Conservation (phyloP, 345 rosid genomes). For the Rhodomyrtus tomentosa region DNA sequence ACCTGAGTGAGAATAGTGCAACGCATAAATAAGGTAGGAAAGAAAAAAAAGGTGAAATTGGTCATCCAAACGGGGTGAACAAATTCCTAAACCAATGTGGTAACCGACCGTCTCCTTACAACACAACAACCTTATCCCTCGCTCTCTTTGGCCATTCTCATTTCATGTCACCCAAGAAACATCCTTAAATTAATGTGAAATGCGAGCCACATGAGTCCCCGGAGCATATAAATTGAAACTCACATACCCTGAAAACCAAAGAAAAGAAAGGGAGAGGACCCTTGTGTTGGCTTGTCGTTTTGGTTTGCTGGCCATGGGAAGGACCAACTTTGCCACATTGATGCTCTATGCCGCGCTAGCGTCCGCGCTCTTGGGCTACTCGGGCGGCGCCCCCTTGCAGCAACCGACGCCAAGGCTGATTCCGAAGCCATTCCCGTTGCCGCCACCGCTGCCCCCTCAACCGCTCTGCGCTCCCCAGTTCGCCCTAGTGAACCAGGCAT, state of each 20-base stretch:
- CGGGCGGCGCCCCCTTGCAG: neutral
- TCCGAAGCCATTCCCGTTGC: neutral
- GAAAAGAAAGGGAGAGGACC: no score
- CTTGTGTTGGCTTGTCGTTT: neutral
- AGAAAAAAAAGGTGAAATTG: neutral
- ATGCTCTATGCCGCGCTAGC: neutral
- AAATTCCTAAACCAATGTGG: accelerated
- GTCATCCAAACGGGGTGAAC: neutral
- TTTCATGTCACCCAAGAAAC: neutral
- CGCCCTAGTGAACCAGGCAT: slow-evolving; percentile 56
- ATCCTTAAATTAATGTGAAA: neutral
- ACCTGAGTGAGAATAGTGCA: neutral
- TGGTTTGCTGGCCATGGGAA: slow-evolving; percentile 7
- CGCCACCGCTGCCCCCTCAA: slow-evolving; percentile 9
- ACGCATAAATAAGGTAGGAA: neutral
- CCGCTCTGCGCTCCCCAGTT: slow-evolving; percentile 69
- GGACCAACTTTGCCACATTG: neutral
- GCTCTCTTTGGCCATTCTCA: neutral
- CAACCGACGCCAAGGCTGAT: neutral
- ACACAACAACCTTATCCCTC: neutral
- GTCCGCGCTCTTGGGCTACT: neutral
- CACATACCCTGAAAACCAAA: neutral
- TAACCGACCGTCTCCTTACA: neutral
- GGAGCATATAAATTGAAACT: neutral
- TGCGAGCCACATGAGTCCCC: neutral